Percentiles rank a stretch among this genome's conserved stretches.
Conservation (phyloP, 139 green algal species). For the Eudorina sp. region DNA sequence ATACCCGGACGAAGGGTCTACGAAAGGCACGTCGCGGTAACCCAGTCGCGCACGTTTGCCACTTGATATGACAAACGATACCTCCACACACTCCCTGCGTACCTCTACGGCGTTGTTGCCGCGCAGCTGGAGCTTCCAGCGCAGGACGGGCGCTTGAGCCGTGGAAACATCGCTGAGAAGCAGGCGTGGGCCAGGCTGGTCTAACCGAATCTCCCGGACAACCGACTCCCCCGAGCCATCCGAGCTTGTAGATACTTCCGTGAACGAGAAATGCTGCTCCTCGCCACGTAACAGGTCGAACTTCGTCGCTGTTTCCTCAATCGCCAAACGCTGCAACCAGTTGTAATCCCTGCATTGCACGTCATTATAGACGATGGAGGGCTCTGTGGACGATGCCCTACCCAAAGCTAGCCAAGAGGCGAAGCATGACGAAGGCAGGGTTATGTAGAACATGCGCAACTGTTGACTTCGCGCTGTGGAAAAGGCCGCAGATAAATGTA, state of each 20-base stretch:
- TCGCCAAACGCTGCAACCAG: slow-evolving; percentile 49
- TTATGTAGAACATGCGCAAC: background rate
- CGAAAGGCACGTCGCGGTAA: no score
- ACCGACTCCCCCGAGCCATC: no score
- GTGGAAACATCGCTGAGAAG: slow-evolving; percentile 76
- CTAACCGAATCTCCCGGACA: slow-evolving; percentile 65
- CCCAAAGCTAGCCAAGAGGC: no score
- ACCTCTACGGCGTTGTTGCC: slow-evolving; percentile 58
- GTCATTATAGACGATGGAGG: background rate
- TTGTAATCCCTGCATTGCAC: slow-evolving; percentile 6
- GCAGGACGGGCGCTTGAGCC: slow-evolving; percentile 64
- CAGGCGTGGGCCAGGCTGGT: slow-evolving; percentile 80
- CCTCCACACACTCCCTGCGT: background rate
- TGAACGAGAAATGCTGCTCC: slow-evolving; percentile 1
- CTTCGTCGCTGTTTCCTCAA: slow-evolving; percentile 40
- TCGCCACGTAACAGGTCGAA: slow-evolving; percentile 15
- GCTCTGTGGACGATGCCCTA: no score
- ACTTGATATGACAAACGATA: no score
- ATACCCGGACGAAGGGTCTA: no score
- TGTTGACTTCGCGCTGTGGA: no score
- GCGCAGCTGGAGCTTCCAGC: slow-evolving; percentile 51
- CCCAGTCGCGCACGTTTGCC: no score
- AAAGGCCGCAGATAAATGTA: background rate
- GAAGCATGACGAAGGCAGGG: no score
- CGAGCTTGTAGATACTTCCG: no score